A percentile compares a stretch with the other conserved stretches of the same genome.
These are phyloP conservation scores for Pisolithus microcarpus DNA, from an alignment of 768 basidiomycete genomes.

Conservation along the genomic window DNA sequence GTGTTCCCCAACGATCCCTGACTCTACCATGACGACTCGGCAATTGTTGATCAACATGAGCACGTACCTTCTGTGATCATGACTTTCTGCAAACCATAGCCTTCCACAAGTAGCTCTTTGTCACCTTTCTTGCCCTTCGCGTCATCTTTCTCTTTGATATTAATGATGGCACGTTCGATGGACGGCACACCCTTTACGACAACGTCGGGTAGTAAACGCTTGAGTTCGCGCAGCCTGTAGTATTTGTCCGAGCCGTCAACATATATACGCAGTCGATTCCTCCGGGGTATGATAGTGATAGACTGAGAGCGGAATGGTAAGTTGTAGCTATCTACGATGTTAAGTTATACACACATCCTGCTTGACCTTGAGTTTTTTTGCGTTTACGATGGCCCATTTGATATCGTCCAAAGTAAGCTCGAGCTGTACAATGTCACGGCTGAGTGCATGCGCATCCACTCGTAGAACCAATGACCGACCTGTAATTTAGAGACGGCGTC, in stretches of 20 bases:
- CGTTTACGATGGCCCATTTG: constrained; percentile 81
- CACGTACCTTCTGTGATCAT: constrained; percentile 89
- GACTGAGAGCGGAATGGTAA: constrained; percentile 36
- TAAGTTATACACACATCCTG: constrained; percentile 49
- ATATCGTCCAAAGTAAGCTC: constrained; percentile 90
- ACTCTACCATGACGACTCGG: background rate
- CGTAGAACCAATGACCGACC: constrained; percentile 31
- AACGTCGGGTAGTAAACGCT: constrained; percentile 74
- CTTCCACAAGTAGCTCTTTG: constrained; percentile 92
- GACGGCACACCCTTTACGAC: constrained; percentile 91
- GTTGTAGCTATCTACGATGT: background rate
- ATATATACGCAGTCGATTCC: constrained; percentile 71
- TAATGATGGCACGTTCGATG: constrained; percentile 91
- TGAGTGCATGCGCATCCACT: background rate
- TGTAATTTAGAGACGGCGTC: constrained; percentile 86
- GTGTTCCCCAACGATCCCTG: constrained; percentile 86
- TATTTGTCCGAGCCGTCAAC: constrained; percentile 74
- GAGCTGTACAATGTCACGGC: constrained; percentile 42
- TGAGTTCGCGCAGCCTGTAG: constrained; percentile 78
- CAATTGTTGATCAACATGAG: background rate
- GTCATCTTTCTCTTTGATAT: constrained; percentile 86
- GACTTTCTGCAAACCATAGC: constrained; percentile 92
- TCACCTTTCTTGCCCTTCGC: constrained; percentile 74
- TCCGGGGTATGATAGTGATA: constrained; percentile 68
- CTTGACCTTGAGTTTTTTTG: constrained; percentile 90